These are phyloP conservation scores for Penicillium ucsense DNA, from an alignment of 495 filamentous ascomycete species.

Conservation along the genomic window DNA sequence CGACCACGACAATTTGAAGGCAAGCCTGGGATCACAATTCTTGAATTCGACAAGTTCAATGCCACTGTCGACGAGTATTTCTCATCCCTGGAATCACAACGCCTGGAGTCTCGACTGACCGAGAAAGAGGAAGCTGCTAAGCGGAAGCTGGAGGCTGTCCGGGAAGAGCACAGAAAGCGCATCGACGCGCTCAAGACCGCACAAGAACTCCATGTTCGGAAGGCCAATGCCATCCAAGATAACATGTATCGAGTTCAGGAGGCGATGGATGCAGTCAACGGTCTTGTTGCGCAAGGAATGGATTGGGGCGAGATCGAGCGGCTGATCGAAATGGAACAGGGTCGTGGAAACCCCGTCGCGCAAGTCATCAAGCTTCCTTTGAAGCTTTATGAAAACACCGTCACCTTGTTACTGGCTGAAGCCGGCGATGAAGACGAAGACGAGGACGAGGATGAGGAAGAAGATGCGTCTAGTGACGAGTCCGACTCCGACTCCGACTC, in stretches of 20 bases:
- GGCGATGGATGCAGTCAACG: conserved; percentile 83
- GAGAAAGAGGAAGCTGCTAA: conserved; percentile 76
- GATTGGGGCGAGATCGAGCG: conserved; percentile 89
- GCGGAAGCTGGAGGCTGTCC: conserved; percentile 70
- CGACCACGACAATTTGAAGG: conserved; percentile 72
- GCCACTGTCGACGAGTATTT: conserved; percentile 93
- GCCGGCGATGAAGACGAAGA: conserved; percentile 46
- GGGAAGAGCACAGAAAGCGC: conserved; percentile 70
- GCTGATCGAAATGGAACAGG: conserved; percentile 79
- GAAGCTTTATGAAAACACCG: conserved; percentile 78
- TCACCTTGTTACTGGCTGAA: conserved; percentile 72
- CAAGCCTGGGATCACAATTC: conserved; percentile 49
- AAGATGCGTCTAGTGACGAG: conserved; percentile 47
- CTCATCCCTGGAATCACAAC: conserved; percentile 91
- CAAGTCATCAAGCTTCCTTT: conserved; percentile 79
- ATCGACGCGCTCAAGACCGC: conserved; percentile 70
- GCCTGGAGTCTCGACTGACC: conserved; percentile 68
- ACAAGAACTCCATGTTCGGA: conserved; percentile 76
- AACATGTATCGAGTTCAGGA: conserved; percentile 85
- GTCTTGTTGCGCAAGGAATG: conserved; percentile 83
- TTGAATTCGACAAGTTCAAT: conserved; percentile 78
- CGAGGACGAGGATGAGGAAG: conserved; percentile 33
- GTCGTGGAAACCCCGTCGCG: conserved; percentile 72
- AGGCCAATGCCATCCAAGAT: conserved; percentile 80
- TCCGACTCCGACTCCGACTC: conserved; percentile 47